phyloP scores from a whole-genome alignment of 1,284 basidiomycete genomes.

The Ustilago vetiveriae region DNA sequence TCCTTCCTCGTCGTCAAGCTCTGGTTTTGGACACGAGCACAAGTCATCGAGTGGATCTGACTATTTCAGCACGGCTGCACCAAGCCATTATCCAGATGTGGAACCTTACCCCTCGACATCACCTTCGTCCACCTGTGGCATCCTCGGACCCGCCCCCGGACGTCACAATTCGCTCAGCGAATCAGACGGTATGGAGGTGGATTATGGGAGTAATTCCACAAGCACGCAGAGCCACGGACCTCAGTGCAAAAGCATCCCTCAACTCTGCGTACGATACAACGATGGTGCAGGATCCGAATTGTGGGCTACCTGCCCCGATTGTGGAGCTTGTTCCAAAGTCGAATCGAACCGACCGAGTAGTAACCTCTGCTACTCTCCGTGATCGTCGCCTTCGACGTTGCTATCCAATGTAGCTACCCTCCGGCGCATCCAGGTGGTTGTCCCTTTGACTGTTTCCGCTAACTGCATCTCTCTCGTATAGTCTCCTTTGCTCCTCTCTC shows the following conservation, averaged over 20 bases:
- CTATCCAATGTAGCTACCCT: constrained; percentile 15
- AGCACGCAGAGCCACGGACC: constrained; percentile 30
- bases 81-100: constrained; percentile 22
- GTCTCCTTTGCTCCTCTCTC: background rate
- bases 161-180: constrained; percentile 6
- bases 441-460: too few relatives aligned
- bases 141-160: constrained; percentile 34
- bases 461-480: background rate
- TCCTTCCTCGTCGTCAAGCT: constrained; percentile 22
- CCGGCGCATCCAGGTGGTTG: too few relatives aligned
- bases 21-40: constrained; percentile 23
- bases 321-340: constrained; percentile 42
- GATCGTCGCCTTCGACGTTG: constrained; percentile 15
- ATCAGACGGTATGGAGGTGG: constrained; percentile 37
- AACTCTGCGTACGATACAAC: constrained; percentile 53
- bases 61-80: constrained; percentile 26
- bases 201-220: constrained; percentile 13
- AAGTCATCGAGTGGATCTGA: constrained; percentile 26
- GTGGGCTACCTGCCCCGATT: constrained; percentile 57
- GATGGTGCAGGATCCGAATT: constrained; percentile 48
- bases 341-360: constrained; percentile 24
- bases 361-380: constrained; percentile 42
- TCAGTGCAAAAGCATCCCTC: constrained; percentile 58
- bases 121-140: constrained; percentile 27
- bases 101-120: constrained; percentile 31